Evolutionary conservation across 2,329 filamentous ascomycete species (phyloP).

Genomic region (Botrytis byssoidea): DNA sequence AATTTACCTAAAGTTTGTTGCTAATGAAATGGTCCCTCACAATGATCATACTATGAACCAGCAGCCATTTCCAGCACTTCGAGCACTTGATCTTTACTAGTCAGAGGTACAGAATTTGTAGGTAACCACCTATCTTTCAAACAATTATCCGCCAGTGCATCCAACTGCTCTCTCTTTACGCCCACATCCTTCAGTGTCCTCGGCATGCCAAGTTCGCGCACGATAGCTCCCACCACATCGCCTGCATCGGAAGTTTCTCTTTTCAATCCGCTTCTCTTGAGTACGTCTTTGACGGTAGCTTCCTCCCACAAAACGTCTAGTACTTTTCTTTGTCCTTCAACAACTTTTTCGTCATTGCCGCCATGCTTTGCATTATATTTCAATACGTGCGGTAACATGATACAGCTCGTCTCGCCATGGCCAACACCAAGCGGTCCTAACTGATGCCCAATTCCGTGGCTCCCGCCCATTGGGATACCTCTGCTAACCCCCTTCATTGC

Average conservation of each 20-base stretch:
- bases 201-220: slow-evolving; percentile 54
- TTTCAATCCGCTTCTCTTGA: slow-evolving; percentile 27
- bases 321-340: slow-evolving; percentile 28
- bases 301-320: slow-evolving; percentile 31
- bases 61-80: slow-evolving; percentile 45
- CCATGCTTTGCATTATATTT: slow-evolving; percentile 48
- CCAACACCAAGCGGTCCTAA: slow-evolving; percentile 49
- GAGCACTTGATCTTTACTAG: slow-evolving; percentile 48
- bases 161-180: slow-evolving; percentile 49
- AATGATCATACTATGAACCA: slow-evolving; percentile 8
- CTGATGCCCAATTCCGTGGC: slow-evolving; percentile 46
- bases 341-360: slow-evolving; percentile 22
- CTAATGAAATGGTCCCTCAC: background rate
- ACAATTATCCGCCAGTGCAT: slow-evolving; percentile 48
- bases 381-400: slow-evolving; percentile 54
- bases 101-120: slow-evolving; percentile 51
- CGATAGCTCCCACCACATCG: slow-evolving; percentile 51
- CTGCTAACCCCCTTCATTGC: slow-evolving; percentile 49
- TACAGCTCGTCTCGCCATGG: slow-evolving; percentile 60
- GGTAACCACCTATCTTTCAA: slow-evolving; percentile 50
- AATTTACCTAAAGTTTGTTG: background rate
- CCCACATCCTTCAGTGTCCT: slow-evolving; percentile 51
- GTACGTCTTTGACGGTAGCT: slow-evolving; percentile 23
- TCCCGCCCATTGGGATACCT: slow-evolving; percentile 43
- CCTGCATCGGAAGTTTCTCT: slow-evolving; percentile 44